These are phyloP conservation scores for Hibiscus trionum DNA, from an alignment of 345 rosid genomes.

Conservation along the genomic window DNA sequence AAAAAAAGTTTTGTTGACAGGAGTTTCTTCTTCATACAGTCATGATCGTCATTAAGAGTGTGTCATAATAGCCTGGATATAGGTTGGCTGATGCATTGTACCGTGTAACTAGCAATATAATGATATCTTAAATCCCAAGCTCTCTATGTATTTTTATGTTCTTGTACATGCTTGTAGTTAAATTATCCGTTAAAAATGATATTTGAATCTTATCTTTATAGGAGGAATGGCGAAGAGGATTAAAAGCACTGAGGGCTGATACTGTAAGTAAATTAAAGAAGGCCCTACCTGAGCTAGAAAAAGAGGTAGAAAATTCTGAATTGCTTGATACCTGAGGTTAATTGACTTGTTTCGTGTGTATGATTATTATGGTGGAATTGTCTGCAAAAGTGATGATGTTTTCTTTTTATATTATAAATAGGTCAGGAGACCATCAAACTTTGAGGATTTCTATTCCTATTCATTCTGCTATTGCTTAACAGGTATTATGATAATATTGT, in stretches of 20 bases:
- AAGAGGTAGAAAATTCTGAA: constrained; percentile 46
- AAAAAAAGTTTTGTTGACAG: neutral
- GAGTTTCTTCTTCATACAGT: neutral
- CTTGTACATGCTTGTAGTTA: neutral
- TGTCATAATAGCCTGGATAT: neutral
- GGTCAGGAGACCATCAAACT: constrained; percentile 67
- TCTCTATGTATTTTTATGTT: neutral
- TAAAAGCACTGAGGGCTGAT: constrained; percentile 62
- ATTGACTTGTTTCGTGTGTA: neutral
- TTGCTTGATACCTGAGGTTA: neutral
- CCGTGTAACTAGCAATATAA: neutral
- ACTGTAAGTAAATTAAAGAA: constrained; percentile 61
- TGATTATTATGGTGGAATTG: neutral
- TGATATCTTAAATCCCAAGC: neutral
- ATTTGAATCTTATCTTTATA: constrained; percentile 15
- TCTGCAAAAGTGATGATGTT: constrained; percentile 5
- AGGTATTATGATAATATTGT: constrained; percentile 34
- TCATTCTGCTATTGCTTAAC: constrained; percentile 86
- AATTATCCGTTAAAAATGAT: neutral
- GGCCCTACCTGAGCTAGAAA: constrained; percentile 71
- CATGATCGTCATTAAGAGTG: neutral
- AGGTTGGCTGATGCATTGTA: neutral
- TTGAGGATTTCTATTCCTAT: constrained; percentile 73
- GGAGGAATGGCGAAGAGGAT: constrained; percentile 94
- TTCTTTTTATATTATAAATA: constrained; percentile 24